Evolutionary conservation across 805 yeast genomes (phyloP), one percentile per base, ranked within the genome.

Genomic region (Pichia exigua): DNA sequence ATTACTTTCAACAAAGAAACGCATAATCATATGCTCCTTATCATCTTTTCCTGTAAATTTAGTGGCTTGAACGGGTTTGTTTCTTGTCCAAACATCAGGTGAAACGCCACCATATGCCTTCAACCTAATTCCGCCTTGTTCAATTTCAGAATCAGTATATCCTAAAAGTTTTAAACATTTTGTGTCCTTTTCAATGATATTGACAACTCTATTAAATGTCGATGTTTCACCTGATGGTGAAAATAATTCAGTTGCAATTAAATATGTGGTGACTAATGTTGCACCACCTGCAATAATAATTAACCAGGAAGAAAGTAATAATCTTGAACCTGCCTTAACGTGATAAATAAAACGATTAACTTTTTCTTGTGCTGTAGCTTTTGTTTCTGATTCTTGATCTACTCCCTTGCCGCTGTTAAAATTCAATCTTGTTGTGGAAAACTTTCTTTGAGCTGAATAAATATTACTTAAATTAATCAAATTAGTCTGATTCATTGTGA

Each of bases 211-310:
- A 69, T 91, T 90, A 73, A 91, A 91, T 2, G 95, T 81, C 57
- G 85, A 86, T 0, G 96, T 91, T 63, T 91, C 97, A 24, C 96
- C 95, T 1, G 95, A 84, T 11, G 97, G 97, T 46, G 91, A 77
- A 57, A 88, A 81, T 32, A 91, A 70, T 64, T 91, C 97, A 12
- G 84, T 74, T n/a, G 85, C 76, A 22, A 90, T 78, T 55, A 88
- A 75, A 65, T 87, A 91, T 10, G 87, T 73, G 21, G 90, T 79
- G 52, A 83, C 66, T 45, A 82, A 76, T 0, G 92, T 81, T 10
- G 86, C 71, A 17, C 86, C 89, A 2, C 81, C 63, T 2, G 90
- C 90, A 3, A 85, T 87, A 11, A 84, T 59, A 0, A 87, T 88
- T 30, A 86, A 62, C 3, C 78, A 64, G 0, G 87, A 74, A 4